Evolutionary conservation across 2,329 filamentous ascomycete species (phyloP).

Genomic region (Onygenales sp.): DNA sequence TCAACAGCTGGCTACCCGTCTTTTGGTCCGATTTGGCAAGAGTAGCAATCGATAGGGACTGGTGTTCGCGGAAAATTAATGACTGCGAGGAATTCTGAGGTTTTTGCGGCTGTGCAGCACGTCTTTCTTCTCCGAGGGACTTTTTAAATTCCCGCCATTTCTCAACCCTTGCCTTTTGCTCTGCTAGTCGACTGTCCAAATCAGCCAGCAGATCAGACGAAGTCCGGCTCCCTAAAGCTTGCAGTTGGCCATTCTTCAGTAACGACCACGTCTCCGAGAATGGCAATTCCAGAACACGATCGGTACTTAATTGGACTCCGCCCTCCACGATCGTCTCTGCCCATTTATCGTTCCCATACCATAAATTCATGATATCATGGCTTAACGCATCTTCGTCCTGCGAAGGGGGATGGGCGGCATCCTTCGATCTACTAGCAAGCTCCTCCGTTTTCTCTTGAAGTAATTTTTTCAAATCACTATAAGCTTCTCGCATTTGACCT

Average conservation of each 20-base stretch:
- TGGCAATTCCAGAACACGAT: slow-evolving; percentile 54
- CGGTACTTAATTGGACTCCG: slow-evolving; percentile 47
- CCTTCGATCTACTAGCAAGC: slow-evolving; percentile 32
- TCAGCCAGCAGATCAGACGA: slow-evolving; percentile 48
- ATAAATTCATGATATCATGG: slow-evolving; percentile 57
- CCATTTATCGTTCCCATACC: slow-evolving; percentile 70
- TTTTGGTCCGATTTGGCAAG: slow-evolving; percentile 14
- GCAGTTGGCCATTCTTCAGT: slow-evolving; percentile 50
- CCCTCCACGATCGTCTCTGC: slow-evolving; percentile 61
- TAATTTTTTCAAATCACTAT: slow-evolving; percentile 54
- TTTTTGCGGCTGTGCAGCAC: slow-evolving; percentile 13
- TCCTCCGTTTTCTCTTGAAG: slow-evolving; percentile 54
- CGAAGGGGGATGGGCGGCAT: slow-evolving; percentile 17
- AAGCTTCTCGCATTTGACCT: slow-evolving; percentile 48
- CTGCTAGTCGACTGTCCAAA: slow-evolving; percentile 56
- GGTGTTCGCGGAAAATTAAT: slow-evolving; percentile 26
- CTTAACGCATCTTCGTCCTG: slow-evolving; percentile 32
- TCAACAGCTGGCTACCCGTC: slow-evolving; percentile 10
- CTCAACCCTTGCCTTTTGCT: slow-evolving; percentile 58
- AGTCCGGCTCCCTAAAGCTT: slow-evolving; percentile 21
- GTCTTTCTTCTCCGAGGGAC: slow-evolving; percentile 8
- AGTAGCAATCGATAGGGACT: slow-evolving; percentile 27
- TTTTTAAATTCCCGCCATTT: slow-evolving; percentile 64
- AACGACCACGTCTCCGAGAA: slow-evolving; percentile 65
- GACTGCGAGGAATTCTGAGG: slow-evolving; percentile 1